Evolutionary conservation across 768 basidiomycete genomes (phyloP), one percentile per base, ranked within the genome.

Genomic region (Boletellus emodensis): DNA sequence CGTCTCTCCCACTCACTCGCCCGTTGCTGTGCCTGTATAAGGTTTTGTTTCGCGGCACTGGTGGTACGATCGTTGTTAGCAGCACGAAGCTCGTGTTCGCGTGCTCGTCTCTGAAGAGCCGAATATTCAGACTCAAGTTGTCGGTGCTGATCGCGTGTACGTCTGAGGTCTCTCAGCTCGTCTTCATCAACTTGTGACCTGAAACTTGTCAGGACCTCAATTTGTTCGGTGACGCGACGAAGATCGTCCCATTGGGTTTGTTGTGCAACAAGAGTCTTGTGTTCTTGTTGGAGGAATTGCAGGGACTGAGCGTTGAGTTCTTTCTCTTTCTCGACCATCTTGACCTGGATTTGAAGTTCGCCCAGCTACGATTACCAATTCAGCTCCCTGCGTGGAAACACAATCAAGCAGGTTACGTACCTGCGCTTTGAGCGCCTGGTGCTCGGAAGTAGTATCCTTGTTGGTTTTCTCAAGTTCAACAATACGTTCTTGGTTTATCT

Each of bases 181-280:
- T 85, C 85, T 56, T 79, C 82, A 55, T 87, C 85, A 11, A 74
- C 75, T 59, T 83, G 81, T 4, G 77, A 75, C 49, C 90, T 75
- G 34, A 84, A 70, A 43, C 69, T 75, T 18, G 84, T 75, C 33
- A 93, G 77, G 43, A 74, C 61, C 48, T 88, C 85, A 28, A 93
- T 80, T 65, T 91, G 86, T 59, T 89, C 85, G 3, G 82, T 75
- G 2, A 83, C 78, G 41, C 78, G 80, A 24, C 75, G 83, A 18
- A 91, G 74, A 39, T 83, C 80, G n/a, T 88, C 85, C 89, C 87
- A 90, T 47, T 87, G 81, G n/a, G 66, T 73, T 60, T 87, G 84
- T 56, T 91, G 85, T 22, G 77, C 70, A 1, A 73, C 41, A 15
- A 87, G 70, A 22, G 75, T 71, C 38, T 87, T 82, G 49, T 82